These are phyloP conservation scores for Ophiocordyceps camponoti-floridani DNA, from an alignment of 2,329 filamentous ascomycete species.

Conservation along the genomic window DNA sequence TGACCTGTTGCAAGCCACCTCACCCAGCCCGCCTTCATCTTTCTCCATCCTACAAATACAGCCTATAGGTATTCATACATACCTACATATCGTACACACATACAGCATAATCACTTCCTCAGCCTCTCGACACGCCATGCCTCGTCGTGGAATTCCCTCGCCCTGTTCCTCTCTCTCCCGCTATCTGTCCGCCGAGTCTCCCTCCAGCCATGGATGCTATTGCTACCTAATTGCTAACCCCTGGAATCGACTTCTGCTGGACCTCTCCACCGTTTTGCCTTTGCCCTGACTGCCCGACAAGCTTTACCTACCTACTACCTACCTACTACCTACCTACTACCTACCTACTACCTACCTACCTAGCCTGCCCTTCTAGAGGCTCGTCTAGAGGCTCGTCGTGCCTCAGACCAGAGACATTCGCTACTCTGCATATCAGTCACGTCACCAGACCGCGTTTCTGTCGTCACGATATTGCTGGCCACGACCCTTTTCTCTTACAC, in stretches of 20 bases:
- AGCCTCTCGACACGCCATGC: background rate
- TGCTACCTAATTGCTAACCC: background rate
- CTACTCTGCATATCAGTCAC: background rate
- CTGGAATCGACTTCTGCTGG: too few species aligned
- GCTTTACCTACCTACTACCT: too few species aligned
- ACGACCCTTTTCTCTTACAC: too few species aligned
- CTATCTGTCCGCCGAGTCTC: background rate
- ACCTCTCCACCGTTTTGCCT: background rate
- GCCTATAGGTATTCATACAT: background rate
- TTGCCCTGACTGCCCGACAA: background rate
- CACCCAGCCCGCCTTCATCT: too few species aligned
- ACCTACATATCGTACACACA: background rate
- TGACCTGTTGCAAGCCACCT: too few species aligned
- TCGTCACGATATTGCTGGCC: constrained; percentile 4
- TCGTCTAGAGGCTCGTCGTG: background rate
- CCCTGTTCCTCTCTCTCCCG: background rate
- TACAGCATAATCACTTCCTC: background rate
- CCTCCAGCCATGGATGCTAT: background rate
- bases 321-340: too few species aligned
- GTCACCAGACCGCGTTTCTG: background rate
- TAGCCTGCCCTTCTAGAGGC: background rate
- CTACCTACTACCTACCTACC: too few species aligned
- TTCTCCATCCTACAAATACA: background rate
- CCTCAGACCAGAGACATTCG: background rate
- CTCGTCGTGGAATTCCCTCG: background rate